phyloP scores from a whole-genome alignment of 192 early-diverging fungal genomes.

The Umbelopsis sp. region DNA sequence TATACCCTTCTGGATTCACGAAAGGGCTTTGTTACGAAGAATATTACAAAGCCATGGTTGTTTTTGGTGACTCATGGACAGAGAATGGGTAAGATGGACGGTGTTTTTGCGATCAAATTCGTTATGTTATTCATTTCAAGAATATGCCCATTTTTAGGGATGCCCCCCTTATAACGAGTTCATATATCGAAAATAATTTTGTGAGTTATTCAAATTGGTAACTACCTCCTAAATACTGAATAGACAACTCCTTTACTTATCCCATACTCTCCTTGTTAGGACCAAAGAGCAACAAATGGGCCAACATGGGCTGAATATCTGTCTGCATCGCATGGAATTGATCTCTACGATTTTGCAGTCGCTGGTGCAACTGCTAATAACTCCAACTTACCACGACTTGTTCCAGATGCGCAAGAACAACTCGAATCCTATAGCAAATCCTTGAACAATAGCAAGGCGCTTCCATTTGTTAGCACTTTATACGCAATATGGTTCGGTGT shows the following conservation, averaged over 20 bases:
- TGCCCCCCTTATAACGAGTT: background rate
- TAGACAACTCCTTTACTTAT: background rate
- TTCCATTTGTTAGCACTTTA: background rate
- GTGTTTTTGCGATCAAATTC: background rate
- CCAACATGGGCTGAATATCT: conserved; percentile 12
- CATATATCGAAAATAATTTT: background rate
- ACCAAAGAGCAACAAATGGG: background rate
- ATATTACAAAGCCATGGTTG: background rate
- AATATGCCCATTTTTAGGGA: background rate
- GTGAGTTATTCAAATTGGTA: background rate
- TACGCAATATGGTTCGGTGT: background rate
- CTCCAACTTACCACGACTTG: background rate
- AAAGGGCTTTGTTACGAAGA: background rate
- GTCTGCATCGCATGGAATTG: background rate
- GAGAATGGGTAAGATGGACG: background rate
- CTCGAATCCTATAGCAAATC: background rate
- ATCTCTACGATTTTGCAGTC: background rate
- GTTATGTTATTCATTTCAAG: background rate
- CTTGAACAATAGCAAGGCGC: background rate
- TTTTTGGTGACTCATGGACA: conserved; percentile 11
- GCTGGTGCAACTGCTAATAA: conserved; percentile 9
- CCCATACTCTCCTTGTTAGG: background rate
- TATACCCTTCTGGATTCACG: background rate
- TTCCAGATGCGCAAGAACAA: background rate
- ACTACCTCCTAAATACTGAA: background rate